These are phyloP conservation scores for Herpotrichia juniperi DNA, from an alignment of 2,329 filamentous ascomycete genomes.

Conservation along the genomic window DNA sequence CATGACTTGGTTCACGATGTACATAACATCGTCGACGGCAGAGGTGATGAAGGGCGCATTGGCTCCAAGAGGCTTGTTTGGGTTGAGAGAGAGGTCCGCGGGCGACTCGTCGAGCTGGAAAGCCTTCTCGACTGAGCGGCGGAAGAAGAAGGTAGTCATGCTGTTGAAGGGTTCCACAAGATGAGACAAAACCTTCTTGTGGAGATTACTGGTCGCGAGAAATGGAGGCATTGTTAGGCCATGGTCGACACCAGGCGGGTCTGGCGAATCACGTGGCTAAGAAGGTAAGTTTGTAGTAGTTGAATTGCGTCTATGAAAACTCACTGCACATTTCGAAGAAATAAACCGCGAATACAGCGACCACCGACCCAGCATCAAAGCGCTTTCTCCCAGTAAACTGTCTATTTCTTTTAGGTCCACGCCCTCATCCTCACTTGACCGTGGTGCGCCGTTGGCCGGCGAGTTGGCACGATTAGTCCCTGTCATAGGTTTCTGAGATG, in stretches of 20 bases:
- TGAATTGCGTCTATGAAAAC: constrained; percentile 35
- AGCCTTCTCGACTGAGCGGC: constrained; percentile 93
- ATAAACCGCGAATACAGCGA: constrained; percentile 90
- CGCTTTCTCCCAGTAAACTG: constrained; percentile 82
- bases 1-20: constrained; percentile 92
- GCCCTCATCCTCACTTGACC: constrained; percentile 82
- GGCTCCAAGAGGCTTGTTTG: constrained; percentile 72
- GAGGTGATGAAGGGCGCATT: constrained; percentile 92
- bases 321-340: constrained; percentile 81
- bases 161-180: constrained; percentile 83
- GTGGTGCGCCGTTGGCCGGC: constrained; percentile 65
- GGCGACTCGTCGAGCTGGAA: constrained; percentile 96
- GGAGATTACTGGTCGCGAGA: constrained; percentile 77
- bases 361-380: constrained; percentile 92
- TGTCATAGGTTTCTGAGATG: constrained; percentile 66
- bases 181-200: constrained; percentile 76
- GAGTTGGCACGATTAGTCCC: constrained; percentile 75
- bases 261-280: constrained; percentile 52
- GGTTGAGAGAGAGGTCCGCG: constrained; percentile 75
- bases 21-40: constrained; percentile 98
- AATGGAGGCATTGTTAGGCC: constrained; percentile 73
- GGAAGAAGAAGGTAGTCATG: constrained; percentile 96
- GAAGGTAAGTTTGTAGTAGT: constrained; percentile 23
- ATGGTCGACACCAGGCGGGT: constrained; percentile 57
- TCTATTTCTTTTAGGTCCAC: constrained; percentile 98